Base-by-base conservation (phyloP, 257 asterid species). In the Nicotiana obtusifolia region DNA sequence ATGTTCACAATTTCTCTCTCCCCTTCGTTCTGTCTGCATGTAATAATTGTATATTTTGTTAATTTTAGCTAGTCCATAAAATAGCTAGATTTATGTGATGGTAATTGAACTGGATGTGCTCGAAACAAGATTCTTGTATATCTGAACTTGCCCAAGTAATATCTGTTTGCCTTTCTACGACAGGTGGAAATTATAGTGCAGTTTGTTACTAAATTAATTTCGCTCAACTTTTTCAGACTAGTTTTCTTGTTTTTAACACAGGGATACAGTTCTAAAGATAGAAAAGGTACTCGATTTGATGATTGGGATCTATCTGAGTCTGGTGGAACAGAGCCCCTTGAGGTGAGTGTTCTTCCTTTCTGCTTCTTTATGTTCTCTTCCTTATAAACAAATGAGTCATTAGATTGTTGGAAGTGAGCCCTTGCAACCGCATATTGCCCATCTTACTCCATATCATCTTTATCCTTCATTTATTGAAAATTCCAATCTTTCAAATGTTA, bases 261-360 rank as follows among this genome's bases (percentile, higher is more conserved):
- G 99, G 99, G 99, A 82, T 96, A 91, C 84, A 89, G 84, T 86
- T 94, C 99, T 73, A 94, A 88, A 88, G 98, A 94, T 75, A 93
- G 86, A 68, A 96, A 90, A 62, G 78, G 88, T 82, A 86, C 84
- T 68, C 69, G 88, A 49, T 87, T 94, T 80, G 96, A 95, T 79
- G 97, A 93, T 62, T 96, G 98, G 99, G 99, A 94, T 86, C 91
- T 96, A 81, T 87, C 98, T n/a, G 98, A 94, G 84, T 84, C 98
- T 81, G 94, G 97, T 82, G 90, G 95, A 83, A 78, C 89, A 2
- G 93, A 88, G 81, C 91, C 88, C 83, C 88, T 87, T 13, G 95
- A 94, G 91, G 99, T 92, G 82, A 76, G 87, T 83, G 67, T 77
- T 73, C 75, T 76, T 78, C 80, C 56, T 59, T 67, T 85, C 83